phyloP scores from a whole-genome alignment of 2,329 filamentous ascomycete species.

The Hirsutella minnesotensis region DNA sequence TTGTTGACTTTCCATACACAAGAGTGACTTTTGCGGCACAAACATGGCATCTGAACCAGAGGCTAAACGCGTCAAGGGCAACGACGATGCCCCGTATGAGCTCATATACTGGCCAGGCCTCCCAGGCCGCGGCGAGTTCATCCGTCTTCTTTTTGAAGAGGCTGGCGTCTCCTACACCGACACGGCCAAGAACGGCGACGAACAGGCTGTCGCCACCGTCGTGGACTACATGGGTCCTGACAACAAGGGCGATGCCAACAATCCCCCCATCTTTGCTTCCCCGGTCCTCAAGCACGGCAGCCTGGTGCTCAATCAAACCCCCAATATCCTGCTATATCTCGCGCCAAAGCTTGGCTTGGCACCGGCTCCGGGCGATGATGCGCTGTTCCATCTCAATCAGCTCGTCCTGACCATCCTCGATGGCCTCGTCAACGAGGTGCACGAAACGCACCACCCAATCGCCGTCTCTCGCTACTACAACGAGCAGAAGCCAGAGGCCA shows the following conservation, averaged over 20 bases:
- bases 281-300: conserved; percentile 53
- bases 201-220: conserved; percentile 40
- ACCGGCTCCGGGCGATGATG: conserved; percentile 24
- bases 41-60: too few species aligned
- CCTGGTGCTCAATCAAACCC: conserved; percentile 54
- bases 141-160: conserved; percentile 64
- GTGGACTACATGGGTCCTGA: conserved; percentile 30
- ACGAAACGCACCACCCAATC: conserved; percentile 68
- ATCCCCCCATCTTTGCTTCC: conserved; percentile 55
- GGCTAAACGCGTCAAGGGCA: not conserved
- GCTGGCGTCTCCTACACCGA: conserved; percentile 54
- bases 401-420: conserved; percentile 61
- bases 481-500: conserved; percentile 59
- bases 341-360: conserved; percentile 47
- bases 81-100: conserved; percentile 40
- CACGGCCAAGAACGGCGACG: conserved; percentile 20
- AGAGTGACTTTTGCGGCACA: too few species aligned
- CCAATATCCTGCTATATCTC: conserved; percentile 63
- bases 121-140: conserved; percentile 63
- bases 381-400: conserved; percentile 46
- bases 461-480: conserved; percentile 52
- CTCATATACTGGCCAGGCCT: conserved; percentile 61
- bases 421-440: conserved; percentile 55
- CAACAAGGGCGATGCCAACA: conserved; percentile 37
- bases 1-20: too few species aligned